phyloP scores from a whole-genome alignment of 352 stramenopile species.

The Phytopythium sindhum region DNA sequence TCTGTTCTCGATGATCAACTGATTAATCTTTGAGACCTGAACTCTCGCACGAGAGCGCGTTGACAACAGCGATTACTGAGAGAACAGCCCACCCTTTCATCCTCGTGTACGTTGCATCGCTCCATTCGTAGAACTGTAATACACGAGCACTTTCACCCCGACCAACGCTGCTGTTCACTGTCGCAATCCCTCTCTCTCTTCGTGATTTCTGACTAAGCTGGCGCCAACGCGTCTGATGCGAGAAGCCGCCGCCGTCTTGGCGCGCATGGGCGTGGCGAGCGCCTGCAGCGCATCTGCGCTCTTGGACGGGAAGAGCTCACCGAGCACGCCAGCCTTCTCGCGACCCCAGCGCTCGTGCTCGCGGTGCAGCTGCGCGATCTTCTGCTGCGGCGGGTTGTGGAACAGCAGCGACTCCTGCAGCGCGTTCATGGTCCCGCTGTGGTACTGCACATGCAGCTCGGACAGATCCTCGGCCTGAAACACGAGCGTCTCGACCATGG shows the following conservation, averaged over 20 bases:
- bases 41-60: constrained; percentile 33
- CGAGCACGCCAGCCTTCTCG: constrained; percentile 47
- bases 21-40: constrained; percentile 89
- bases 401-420: constrained; percentile 74
- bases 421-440: constrained; percentile 73
- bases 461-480: constrained; percentile 50
- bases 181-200: background rate
- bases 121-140: background rate
- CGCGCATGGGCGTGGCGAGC: background rate
- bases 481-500: constrained; percentile 60
- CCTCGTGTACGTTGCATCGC: background rate
- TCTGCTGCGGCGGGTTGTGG: constrained; percentile 76
- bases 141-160: background rate
- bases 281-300: background rate
- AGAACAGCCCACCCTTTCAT: constrained; percentile 34
- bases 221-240: background rate
- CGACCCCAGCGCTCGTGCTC: constrained; percentile 49
- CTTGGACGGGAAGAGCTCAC: constrained; percentile 31
- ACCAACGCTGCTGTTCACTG: background rate
- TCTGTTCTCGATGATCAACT: constrained; percentile 73
- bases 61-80: constrained; percentile 64
- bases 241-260: background rate
- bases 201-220: background rate
- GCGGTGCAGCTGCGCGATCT: constrained; percentile 56
- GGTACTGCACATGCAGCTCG: constrained; percentile 60